phyloP scores from a whole-genome alignment of 768 basidiomycete genomes.

The Agaricus subrufescens region DNA sequence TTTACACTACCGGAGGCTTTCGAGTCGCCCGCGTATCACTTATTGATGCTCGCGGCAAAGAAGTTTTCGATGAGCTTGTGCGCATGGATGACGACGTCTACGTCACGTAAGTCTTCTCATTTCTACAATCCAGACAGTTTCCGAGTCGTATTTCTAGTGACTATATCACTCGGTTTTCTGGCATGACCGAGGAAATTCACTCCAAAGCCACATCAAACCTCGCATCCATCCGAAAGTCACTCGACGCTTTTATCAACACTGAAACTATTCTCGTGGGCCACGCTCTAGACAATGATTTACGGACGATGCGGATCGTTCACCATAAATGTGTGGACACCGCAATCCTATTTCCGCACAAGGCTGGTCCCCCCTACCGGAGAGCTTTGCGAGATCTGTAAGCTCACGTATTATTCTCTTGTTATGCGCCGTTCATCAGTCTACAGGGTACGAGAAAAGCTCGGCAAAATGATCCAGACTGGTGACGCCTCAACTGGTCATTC shows the following conservation, averaged over 20 bases:
- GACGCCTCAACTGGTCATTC: slow-evolving; percentile 78
- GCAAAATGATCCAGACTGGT: slow-evolving; percentile 77
- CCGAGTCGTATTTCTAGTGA: slow-evolving; percentile 48
- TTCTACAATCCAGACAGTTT: not conserved
- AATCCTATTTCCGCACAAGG: slow-evolving; percentile 76
- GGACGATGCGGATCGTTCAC: slow-evolving; percentile 86
- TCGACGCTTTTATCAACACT: slow-evolving; percentile 68
- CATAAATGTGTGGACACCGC: slow-evolving; percentile 83
- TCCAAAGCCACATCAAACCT: slow-evolving; percentile 66
- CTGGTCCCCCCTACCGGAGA: slow-evolving; percentile 71
- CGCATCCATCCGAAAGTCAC: slow-evolving; percentile 55
- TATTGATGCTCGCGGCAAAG: slow-evolving; percentile 68
- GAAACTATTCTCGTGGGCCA: slow-evolving; percentile 88
- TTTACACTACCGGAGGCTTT: slow-evolving; percentile 91
- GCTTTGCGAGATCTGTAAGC: slow-evolving; percentile 78
- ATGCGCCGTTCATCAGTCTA: slow-evolving; percentile 5
- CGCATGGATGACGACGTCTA: slow-evolving; percentile 78
- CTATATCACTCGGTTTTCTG: slow-evolving; percentile 89
- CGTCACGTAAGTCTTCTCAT: slow-evolving; percentile 52
- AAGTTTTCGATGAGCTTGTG: slow-evolving; percentile 80
- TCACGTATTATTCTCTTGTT: slow-evolving; percentile 13
- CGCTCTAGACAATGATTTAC: slow-evolving; percentile 91
- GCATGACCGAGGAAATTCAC: slow-evolving; percentile 58
- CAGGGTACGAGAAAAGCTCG: slow-evolving; percentile 81
- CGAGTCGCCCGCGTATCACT: slow-evolving; percentile 88